Evolutionary conservation across 305 asterid genomes (phyloP).

Genomic region (Euphrasia arctica): DNA sequence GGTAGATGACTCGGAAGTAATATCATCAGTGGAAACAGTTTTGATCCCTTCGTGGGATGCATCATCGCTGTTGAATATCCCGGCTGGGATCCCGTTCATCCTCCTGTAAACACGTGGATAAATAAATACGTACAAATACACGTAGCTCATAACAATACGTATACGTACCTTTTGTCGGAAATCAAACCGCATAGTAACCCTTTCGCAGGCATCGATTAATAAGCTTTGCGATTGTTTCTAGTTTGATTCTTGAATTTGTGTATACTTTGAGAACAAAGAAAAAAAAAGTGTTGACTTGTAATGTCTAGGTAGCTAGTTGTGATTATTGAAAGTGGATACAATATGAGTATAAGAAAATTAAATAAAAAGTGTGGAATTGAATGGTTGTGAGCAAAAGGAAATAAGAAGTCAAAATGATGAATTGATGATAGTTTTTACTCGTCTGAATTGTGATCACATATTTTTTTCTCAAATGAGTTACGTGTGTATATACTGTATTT

Average conservation of each 20-base stretch:
- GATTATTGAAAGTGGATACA: no score
- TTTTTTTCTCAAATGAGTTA: conserved; percentile 26
- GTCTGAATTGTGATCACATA: conserved; percentile 22
- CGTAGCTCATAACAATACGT: no score
- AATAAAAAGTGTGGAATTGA: conserved; percentile 13
- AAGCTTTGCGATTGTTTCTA: no score
- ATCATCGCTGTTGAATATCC: conserved; percentile 29
- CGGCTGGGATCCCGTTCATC: conserved; percentile 27
- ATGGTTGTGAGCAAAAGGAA: conserved; percentile 22
- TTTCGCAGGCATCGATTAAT: conserved; percentile 5
- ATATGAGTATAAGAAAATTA: no score
- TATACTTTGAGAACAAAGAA: no score
- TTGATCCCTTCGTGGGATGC: conserved; percentile 59
- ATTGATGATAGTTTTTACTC: conserved; percentile 14
- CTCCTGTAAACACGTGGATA: not conserved
- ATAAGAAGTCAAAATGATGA: conserved; percentile 31
- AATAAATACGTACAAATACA: not conserved
- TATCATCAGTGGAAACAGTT: conserved; percentile 30
- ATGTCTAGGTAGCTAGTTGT: not conserved
- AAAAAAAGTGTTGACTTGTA: not conserved
- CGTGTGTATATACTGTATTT: conserved; percentile 25
- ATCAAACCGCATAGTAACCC: conserved; percentile 24
- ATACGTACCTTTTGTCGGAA: conserved; percentile 28
- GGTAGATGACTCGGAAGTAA: conserved; percentile 43
- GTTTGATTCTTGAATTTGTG: no score